Base-by-base conservation (phyloP, 345 rosid genomes). In the Iberis pinnata region DNA sequence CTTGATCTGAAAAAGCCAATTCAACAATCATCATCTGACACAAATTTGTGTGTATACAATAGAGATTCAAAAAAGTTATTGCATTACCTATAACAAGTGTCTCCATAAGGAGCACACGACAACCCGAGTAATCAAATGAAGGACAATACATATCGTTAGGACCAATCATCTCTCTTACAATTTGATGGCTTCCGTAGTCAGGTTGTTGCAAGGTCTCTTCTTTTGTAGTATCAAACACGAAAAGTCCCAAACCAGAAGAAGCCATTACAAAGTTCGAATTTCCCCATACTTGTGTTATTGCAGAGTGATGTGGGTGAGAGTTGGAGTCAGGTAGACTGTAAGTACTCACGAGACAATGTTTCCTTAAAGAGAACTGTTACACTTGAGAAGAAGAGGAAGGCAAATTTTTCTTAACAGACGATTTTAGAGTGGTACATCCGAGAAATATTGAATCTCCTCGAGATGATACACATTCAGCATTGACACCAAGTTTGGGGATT, bases 221-320 rank as follows among this genome's bases (percentile, higher is more conserved):
- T 58, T 70, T 80, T 18, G 61, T 31, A 9, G 87, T 74, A 68
- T 86, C 84, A 50, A 83, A 93, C 36, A 74, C 83, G 27, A 78
- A 88, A 18, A 93, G 74, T 14, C 99, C 97, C 39, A 64, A 68
- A 48, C 85, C 87, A 50, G 76, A 75, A 50, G 79, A 78, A 56
- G 84, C 95, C 95, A 93, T 88, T 65, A 83, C 89, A 29, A 73
- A 67, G 67, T 71, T 81, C 1, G 97, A 80, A 63, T 82, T 93
- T 29, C 99, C 99, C 99, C 99, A 93, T 4, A 88, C 97, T 75
- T 93, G 95, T 9, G 95, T 76, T 64, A 93, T 83, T 16, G 87
- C 95, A 13, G 88, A 71, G 73, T 76, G 61, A 60, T 75, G 71
- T 1, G 76, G 55, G 70, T 85, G 86, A 37, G 74, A 56, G 48